Evolutionary conservation across 495 filamentous ascomycete species (phyloP), one percentile per base, ranked within the genome.

Genomic region (Tuber borchii): DNA sequence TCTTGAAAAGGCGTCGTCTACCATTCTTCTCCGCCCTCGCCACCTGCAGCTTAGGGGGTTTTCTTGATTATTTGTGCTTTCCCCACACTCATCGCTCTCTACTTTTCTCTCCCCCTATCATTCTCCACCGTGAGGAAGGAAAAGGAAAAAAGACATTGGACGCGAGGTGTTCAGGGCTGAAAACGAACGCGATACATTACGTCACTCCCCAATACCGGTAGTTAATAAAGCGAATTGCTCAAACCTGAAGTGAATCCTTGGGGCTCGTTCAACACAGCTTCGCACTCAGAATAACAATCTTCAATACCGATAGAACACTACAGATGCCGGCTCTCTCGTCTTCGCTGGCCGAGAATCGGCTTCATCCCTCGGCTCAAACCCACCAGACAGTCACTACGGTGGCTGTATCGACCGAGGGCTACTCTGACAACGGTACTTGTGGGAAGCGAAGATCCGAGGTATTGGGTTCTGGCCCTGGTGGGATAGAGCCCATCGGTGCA

Each of bases 401-500:
- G 10, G 61, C 26, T 65, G 26, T 77, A 48, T 56, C 51, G 2
- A 44, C 44, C 5, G 68, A 65, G 31, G 48, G 51, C 10, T 43
- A 34, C 39, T 40, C 39, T n/a, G 72, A 73, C 12, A 48, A 51
- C 42, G 71, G 70, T 34, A 45, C 72, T 17, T 40, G 12, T 16
- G 22, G 77, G 12, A 76, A 80, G 56, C 43, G 71, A 8, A 65
- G 31, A 31, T 26, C 45, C n/a, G 75, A 73, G 56, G 61, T 70
- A n/a, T 45, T 77, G 42, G 77, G 81, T 2, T 71, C 74, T 20
- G 80, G 75, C 34, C 80, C 77, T 0, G 81, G 77, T 42, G 65
- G 74, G 31, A 72, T 84, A 42, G 85, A 88, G 73, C 87, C 90
- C 8, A 87, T 89, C 22, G 88, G 88, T 1, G 91, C 91, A 44